Conservation (phyloP, 306 rosid genomes). For the Cucumis cinereus region DNA sequence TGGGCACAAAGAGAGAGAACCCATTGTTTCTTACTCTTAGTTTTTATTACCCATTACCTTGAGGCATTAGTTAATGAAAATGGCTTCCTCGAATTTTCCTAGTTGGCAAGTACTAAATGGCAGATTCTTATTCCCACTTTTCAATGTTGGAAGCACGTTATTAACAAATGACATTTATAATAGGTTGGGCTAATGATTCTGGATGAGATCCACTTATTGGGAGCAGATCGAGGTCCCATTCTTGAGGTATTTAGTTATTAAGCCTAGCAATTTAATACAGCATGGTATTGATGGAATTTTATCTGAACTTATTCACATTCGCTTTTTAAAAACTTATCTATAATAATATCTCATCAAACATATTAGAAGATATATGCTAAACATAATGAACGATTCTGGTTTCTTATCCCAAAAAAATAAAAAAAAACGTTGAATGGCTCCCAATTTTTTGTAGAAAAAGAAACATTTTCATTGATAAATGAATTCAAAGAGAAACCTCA, state of each 20-base stretch:
- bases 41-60: neutral
- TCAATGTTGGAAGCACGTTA: neutral
- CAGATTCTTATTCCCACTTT: neutral
- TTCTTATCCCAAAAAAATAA: no score
- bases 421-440: no score
- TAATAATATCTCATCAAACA: neutral
- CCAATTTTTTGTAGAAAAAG: no score
- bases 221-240: slow-evolving; percentile 98
- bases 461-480: no score
- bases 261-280: slow-evolving; percentile 2
- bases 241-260: slow-evolving; percentile 61
- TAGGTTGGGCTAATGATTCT: slow-evolving; percentile 90
- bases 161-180: slow-evolving; percentile 12
- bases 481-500: no score
- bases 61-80: neutral
- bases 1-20: neutral
- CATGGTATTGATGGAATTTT: neutral
- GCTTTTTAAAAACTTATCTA: neutral
- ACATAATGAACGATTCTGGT: neutral
- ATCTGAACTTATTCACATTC: neutral
- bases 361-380: neutral
- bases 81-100: neutral
- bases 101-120: neutral
- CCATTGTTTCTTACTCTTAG: neutral
- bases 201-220: slow-evolving; percentile 95